Evolutionary conservation across 306 rosid species (phyloP).

Genomic region (Trifolium dubium): DNA sequence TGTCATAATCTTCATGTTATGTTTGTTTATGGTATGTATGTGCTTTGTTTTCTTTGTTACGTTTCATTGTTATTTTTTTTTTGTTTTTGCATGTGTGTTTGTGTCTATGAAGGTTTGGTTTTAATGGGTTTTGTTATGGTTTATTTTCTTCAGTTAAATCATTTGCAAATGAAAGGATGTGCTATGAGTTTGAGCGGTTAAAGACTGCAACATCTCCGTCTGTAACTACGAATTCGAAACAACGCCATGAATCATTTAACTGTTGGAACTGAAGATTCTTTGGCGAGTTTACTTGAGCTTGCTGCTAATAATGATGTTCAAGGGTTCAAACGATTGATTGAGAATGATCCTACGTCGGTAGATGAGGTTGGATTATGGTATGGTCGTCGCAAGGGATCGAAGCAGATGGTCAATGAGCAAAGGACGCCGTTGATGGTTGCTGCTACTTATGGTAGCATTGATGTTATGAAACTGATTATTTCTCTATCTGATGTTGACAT

Average conservation of each 20-base stretch:
- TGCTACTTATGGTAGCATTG: constrained; percentile 87
- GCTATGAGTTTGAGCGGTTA: constrained; percentile 59
- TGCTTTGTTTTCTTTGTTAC: background rate
- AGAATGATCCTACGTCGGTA: constrained; percentile 67
- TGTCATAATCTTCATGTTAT: background rate
- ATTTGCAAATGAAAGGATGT: constrained; percentile 59
- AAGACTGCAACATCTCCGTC: constrained; percentile 40
- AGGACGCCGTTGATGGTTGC: constrained; percentile 94
- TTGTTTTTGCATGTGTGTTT: background rate
- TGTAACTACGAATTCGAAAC: too few species aligned
- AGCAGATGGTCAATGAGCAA: constrained; percentile 83
- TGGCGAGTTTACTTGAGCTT: constrained; percentile 83
- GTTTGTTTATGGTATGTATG: background rate
- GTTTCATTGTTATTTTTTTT: background rate
- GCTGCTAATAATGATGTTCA: constrained; percentile 80
- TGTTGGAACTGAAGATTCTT: constrained; percentile 76
- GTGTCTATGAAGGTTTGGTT: constrained; percentile 22
- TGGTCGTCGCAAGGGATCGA: constrained; percentile 79
- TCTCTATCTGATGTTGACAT: constrained; percentile 65
- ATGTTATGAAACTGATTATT: constrained; percentile 71
- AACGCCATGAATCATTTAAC: constrained; percentile 74
- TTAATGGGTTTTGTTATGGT: constrained; percentile 22
- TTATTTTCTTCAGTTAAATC: constrained; percentile 44
- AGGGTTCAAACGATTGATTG: constrained; percentile 68
- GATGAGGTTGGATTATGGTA: constrained; percentile 93